Evolutionary conservation across 257 asterid genomes (phyloP), one percentile per base, ranked within the genome.

Genomic region (Paraleonurus japonicus): DNA sequence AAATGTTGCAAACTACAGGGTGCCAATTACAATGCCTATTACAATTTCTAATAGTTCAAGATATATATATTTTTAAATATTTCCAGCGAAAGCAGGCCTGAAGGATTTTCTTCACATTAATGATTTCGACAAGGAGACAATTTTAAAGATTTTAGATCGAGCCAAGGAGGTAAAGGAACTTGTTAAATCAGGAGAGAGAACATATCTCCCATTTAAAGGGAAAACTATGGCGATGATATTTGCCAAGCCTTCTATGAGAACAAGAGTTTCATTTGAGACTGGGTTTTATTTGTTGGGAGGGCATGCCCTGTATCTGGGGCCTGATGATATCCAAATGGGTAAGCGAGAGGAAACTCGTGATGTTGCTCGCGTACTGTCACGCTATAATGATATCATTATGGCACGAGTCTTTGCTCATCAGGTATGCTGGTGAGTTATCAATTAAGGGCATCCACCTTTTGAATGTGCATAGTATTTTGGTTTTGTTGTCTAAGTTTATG

Each of bases 211-310:
- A 3, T 89, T 92, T 61, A 82, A 92, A 67, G 98, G 99, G 55
- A 95, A 92, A 81, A 89, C 98, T n/a, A 85, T 89, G 97, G 88
- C 98, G 3, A 95, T 95, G 99, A 91, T 94, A 68, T 94, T 91
- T 79, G 96, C 99, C 48, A 94, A 94, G 83, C 98, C 99, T 27
- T 94, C 99, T 50, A 94, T 94, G 98, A 88, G 99, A 84, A 94
- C 98, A 8, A 84, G 99, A 53, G 98, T 91, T 81, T 94, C 98
- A n/a, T 91, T 94, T 41, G 99, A 94, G 83, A 89, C 99, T 0
- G 99, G 98, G 43, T 94, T 94, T 81, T 15, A 78, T 83, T 86
- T 94, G 90, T 91, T 94, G 35, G 99, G 99, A 11, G 99, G 99
- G 37, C 99, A 94, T 82, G 98, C 98, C 48, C 41, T 94, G 28